Base-by-base conservation (phyloP, 192 early-diverging fungal species). In the Coemansia asiatica region DNA sequence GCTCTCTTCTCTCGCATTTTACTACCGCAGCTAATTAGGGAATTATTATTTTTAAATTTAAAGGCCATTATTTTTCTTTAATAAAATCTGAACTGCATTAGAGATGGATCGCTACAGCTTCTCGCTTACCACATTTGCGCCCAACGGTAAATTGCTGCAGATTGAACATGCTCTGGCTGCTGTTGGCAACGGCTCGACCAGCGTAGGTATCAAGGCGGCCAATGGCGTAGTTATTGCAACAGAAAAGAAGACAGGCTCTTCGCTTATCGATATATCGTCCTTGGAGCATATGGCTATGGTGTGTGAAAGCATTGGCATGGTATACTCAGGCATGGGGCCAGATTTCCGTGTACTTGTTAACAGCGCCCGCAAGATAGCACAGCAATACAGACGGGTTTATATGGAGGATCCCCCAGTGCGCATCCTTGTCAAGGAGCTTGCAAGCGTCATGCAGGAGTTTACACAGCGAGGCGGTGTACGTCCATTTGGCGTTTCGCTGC, bases 381-480 rank as follows among this genome's bases (percentile, higher is more conserved):
- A 99, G 64, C 90, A 88, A 71, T 99, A 99, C 85, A 93, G 92
- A 69, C 83, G 89, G 57, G 83, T 95, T 16, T 97, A 97, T 69
- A 88, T 88, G 80, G 95, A 97, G 69, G 94, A 99, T 53, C 97
- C 97, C 38, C 95, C 97, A 15, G 91, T 90, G 60, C 86, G 87
- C 58, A 97, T 99, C 61, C 82, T 99, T 28, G 97, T 99, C 47
- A 94, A 96, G 81, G 95, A 98, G 71, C 89, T 99, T 36, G 97
- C 97, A 4, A 82, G 88, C 62, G 89, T 99, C 54, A 97, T 98
- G 95, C 97, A 99, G 69, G 97, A 98, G 75, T 99, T 90, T 69
- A 99, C 97, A 56, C 97, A 99, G 84, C 91, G 90, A 70, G 96
- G 97, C 74, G 97, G 97, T 84, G 97, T 99, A 25, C 89, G 97